These are phyloP conservation scores for Delonix regia DNA, from an alignment of 306 rosid species.

Conservation along the genomic window DNA sequence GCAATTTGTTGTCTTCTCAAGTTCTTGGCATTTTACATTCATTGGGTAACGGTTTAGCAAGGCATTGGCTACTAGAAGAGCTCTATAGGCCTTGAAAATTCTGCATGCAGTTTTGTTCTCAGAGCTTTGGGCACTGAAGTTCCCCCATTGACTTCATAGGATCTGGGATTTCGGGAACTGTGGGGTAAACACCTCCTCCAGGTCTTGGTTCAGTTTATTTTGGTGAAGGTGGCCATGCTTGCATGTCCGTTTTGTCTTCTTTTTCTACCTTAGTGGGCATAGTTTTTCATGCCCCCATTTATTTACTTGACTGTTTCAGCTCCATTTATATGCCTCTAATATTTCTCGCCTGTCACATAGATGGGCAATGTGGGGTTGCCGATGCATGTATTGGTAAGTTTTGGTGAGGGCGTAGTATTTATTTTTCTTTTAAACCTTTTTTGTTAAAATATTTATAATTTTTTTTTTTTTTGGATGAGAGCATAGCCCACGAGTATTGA, in stretches of 20 bases:
- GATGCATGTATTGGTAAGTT: constrained; percentile 50
- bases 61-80: neutral
- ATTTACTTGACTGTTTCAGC: neutral
- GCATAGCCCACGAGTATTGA: constrained; percentile 35
- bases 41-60: neutral
- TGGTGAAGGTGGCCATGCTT: constrained; percentile 35
- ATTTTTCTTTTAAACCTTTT: neutral
- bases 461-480: neutral
- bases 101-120: constrained; percentile 15
- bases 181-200: constrained; percentile 39
- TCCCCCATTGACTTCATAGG: constrained; percentile 12
- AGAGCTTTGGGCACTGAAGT: constrained; percentile 44
- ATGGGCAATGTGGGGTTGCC: constrained; percentile 49
- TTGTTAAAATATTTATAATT: neutral
- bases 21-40: neutral
- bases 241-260: constrained; percentile 12
- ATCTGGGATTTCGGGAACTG: constrained; percentile 40
- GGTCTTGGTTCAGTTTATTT: constrained; percentile 36
- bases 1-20: constrained; percentile 19
- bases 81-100: constrained; percentile 39
- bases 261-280: neutral
- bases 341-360: constrained; percentile 49
- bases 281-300: constrained; percentile 31
- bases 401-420: constrained; percentile 38
- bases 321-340: constrained; percentile 31